Evolutionary conservation across 2,329 filamentous ascomycete genomes (phyloP), one percentile per base, ranked within the genome.

Genomic region (Torrubiella hemipterigena): DNA sequence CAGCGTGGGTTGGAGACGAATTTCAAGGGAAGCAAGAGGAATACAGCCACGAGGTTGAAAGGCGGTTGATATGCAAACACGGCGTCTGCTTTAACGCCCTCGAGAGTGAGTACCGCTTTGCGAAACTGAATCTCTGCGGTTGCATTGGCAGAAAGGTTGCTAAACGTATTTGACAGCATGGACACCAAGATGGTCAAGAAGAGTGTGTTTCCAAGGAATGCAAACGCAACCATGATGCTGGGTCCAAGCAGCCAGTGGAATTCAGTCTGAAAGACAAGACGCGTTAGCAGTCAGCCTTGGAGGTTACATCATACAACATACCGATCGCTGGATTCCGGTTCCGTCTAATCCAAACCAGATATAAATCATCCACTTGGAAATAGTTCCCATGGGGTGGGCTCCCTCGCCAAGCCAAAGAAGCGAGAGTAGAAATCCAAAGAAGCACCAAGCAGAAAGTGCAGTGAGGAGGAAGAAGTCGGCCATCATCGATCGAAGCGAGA

Each of bases 301-400:
- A 18, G 51, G 38, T 29, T 2, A 24, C 17, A 16, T 8, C 21
- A 14, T 24, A 12, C 13, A 6, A 48, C 61, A 47, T 46, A 67
- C 65, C 34, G 71, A 72, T 40, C 63, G 53, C 29, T 73, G 63
- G 25, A 78, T 75, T 7, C 73, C 73, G 4, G 67, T 74, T 6
- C 72, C 84, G 44, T 91, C 84, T 2, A 93, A 69, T 3, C 84
- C 84, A 47, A 93, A 91, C 84, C 84, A 93, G 40, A 93, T 87
- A 69, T 81, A 91, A 2, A 91, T 69, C 82, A 93, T 89, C 84
- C 84, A 93, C 54, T 87, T 86, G 27, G 75, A 75, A 38, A 91
- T 86, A 2, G 77, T 82, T 5, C 65, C 69, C 28, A 77, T 54
- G 31, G 68, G 59, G 32, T 80, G 74, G 1, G 56, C 53, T 14